phyloP scores from a whole-genome alignment of 2,329 filamentous ascomycete genomes.

The Dothideomycetes sp. region DNA sequence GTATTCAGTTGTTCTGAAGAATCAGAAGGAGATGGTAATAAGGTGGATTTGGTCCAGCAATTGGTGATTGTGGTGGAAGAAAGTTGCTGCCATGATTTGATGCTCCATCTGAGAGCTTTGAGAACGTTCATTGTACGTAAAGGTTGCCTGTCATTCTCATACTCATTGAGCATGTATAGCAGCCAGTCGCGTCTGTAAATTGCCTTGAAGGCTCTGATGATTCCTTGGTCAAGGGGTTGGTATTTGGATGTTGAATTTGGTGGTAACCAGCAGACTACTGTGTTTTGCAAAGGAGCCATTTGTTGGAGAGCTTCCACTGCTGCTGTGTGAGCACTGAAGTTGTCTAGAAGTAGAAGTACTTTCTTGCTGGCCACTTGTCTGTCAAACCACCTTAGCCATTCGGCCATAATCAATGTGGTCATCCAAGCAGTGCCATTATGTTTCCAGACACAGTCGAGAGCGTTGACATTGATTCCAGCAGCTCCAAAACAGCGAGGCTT shows the following conservation, averaged over 20 bases:
- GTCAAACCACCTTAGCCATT: constrained; percentile 7
- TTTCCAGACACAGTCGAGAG: constrained; percentile 5
- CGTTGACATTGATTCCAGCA: background rate
- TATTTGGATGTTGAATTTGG: background rate
- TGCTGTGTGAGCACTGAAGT: constrained; percentile 6
- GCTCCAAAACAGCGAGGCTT: constrained; percentile 5
- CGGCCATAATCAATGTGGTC: constrained; percentile 6
- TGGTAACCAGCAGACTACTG: constrained; percentile 5
- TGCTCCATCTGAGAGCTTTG: constrained; percentile 6
- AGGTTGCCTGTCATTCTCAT: background rate
- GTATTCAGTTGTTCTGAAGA: background rate
- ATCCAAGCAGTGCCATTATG: constrained; percentile 8
- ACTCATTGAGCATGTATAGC: constrained; percentile 1
- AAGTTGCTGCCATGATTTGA: constrained; percentile 6
- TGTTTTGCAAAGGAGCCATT: constrained; percentile 2
- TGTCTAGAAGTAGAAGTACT: constrained; percentile 9
- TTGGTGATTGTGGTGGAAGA: background rate
- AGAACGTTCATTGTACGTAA: constrained; percentile 7
- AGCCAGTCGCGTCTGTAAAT: constrained; percentile 7
- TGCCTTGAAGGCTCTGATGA: constrained; percentile 7
- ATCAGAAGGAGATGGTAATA: background rate
- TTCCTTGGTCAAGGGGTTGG: constrained; percentile 7
- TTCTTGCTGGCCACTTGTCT: background rate
- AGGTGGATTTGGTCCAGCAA: constrained; percentile 4
- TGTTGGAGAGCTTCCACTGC: constrained; percentile 2